Evolutionary conservation across 2,329 filamentous ascomycete genomes (phyloP).

Genomic region (Geosmithia morbida): DNA sequence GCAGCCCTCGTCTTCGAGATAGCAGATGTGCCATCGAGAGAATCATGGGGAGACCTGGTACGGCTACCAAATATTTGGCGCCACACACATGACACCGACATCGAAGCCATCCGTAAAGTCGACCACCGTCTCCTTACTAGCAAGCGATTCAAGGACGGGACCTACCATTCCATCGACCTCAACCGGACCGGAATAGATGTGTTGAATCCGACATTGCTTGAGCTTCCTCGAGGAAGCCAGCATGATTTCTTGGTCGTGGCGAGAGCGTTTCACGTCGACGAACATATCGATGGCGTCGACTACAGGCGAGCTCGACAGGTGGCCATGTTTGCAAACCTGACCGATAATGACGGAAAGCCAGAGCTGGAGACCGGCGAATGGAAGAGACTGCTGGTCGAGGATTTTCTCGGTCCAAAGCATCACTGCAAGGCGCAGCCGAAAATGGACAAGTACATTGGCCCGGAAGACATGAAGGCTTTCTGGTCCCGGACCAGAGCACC

Average conservation of each 20-base stretch:
- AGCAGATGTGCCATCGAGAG: neutral
- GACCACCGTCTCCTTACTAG: conserved; percentile 2
- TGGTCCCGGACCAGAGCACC: conserved; percentile 1
- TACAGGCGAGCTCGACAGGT: conserved; percentile 2
- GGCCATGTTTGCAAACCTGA: conserved; percentile 1
- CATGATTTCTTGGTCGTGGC: conserved; percentile 2
- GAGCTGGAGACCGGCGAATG: neutral
- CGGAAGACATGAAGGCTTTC: conserved; percentile 4
- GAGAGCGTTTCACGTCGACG: conserved; percentile 1
- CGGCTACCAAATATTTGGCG: neutral
- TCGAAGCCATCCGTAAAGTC: neutral
- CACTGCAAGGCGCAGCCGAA: conserved; percentile 2
- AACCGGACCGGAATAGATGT: neutral
- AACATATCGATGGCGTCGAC: conserved; percentile 1
- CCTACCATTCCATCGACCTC: conserved; percentile 1
- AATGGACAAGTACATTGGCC: conserved; percentile 4
- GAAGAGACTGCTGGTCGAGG: neutral
- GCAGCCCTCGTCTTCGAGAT: neutral
- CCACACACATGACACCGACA: neutral
- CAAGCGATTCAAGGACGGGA: neutral
- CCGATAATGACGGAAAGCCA: neutral
- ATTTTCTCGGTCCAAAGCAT: conserved; percentile 1
- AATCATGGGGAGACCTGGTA: neutral
- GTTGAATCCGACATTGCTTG: conserved; percentile 2
- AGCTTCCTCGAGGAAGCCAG: neutral